Evolutionary conservation across 2,329 filamentous ascomycete genomes (phyloP).

Genomic region (Phyllosticta citriasiana): DNA sequence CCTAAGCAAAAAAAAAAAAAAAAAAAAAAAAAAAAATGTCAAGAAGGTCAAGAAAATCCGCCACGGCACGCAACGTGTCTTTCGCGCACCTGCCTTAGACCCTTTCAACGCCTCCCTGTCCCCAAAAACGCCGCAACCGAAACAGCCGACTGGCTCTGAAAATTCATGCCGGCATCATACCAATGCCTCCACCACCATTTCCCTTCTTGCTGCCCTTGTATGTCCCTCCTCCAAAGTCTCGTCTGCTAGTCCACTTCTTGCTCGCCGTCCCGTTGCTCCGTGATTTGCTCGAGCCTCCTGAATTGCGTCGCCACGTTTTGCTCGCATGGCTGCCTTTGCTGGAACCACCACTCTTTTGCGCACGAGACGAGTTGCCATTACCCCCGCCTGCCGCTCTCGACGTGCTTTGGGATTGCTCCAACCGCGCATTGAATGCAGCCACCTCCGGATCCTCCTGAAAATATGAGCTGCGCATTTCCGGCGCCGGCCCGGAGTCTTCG

Average conservation of each 20-base stretch:
- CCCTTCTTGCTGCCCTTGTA: constrained; percentile 3
- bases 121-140: background rate
- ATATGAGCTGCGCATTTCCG: constrained; percentile 4
- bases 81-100: background rate
- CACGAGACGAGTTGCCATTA: background rate
- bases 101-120: background rate
- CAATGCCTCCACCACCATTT: constrained; percentile 20
- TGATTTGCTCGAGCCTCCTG: constrained; percentile 6
- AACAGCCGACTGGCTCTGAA: background rate
- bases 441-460: constrained; percentile 7
- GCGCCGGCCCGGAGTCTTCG: background rate
- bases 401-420: constrained; percentile 2
- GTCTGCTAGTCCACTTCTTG: constrained; percentile 9
- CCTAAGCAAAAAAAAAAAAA: background rate
- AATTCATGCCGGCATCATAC: constrained; percentile 29
- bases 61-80: background rate
- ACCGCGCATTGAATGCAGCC: constrained; percentile 8
- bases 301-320: constrained; percentile 4
- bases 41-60: background rate
- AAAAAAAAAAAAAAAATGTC: background rate
- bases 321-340: constrained; percentile 1
- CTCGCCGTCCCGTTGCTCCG: background rate
- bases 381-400: background rate
- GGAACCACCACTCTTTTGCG: background rate
- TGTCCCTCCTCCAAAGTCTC: constrained; percentile 2